Conservation (phyloP, 768 basidiomycete genomes). For the Saitozyma podzolica region DNA sequence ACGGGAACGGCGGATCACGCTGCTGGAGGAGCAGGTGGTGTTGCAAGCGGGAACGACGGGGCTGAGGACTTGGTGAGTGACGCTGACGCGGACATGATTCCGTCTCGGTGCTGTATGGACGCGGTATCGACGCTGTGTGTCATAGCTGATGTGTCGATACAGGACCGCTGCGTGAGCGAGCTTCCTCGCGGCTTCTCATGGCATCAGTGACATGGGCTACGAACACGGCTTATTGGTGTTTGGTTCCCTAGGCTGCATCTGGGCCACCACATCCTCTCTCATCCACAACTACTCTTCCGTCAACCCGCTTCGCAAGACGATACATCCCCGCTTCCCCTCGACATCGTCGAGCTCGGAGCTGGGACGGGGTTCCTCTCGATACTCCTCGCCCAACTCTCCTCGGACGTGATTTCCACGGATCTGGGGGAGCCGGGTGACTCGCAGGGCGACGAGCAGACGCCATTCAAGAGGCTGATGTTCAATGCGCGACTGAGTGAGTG, state of each 20-base stretch:
- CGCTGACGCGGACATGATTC: too few relatives aligned
- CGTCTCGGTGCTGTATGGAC: too few relatives aligned
- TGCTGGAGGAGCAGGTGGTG: slow-evolving; percentile 49
- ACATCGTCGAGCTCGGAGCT: slow-evolving; percentile 45
- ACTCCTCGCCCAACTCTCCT: slow-evolving; percentile 36
- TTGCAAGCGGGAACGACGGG: slow-evolving; percentile 51
- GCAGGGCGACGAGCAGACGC: slow-evolving; percentile 20
- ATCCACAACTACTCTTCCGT: background rate
- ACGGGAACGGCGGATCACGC: slow-evolving; percentile 32
- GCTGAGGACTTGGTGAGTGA: slow-evolving; percentile 45
- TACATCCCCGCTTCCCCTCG: slow-evolving; percentile 1
- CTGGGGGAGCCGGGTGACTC: slow-evolving; percentile 12
- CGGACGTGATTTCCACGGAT: slow-evolving; percentile 35
- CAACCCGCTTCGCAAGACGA: background rate
- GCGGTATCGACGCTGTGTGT: too few relatives aligned
- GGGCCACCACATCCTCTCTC: slow-evolving; percentile 35
- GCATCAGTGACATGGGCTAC: background rate
- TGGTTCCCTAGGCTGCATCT: slow-evolving; percentile 28
- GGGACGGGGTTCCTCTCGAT: slow-evolving; percentile 49
- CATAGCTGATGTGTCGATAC: background rate
- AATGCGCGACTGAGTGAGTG: slow-evolving; percentile 40
- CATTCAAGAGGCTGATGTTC: slow-evolving; percentile 21
- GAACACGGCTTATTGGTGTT: background rate
- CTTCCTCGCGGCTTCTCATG: slow-evolving; percentile 6
- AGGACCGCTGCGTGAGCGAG: slow-evolving; percentile 1